These are phyloP conservation scores for Podochytrium sp. DNA, from an alignment of 192 early-diverging fungal species.

Conservation along the genomic window DNA sequence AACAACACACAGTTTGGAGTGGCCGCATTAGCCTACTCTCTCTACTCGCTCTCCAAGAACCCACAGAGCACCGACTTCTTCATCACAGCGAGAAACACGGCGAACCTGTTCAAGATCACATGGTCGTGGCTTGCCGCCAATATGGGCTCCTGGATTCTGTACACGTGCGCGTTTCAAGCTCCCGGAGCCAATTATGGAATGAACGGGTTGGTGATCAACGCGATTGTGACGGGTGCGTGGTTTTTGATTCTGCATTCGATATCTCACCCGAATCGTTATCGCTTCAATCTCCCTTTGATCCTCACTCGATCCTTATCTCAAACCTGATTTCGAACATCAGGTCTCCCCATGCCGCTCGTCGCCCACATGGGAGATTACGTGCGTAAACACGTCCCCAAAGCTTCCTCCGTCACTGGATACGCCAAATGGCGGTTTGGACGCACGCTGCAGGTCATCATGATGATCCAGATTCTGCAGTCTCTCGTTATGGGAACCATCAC, in stretches of 20 bases:
- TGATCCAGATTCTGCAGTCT: not conserved
- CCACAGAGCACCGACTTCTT: slow-evolving; percentile 3
- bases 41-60: too few species aligned
- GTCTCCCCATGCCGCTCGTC: slow-evolving; percentile 42
- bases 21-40: too few species aligned
- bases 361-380: slow-evolving; percentile 41
- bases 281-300: not conserved
- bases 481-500: slow-evolving; percentile 25
- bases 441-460: slow-evolving; percentile 33
- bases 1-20: too few species aligned
- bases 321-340: slow-evolving; percentile 13
- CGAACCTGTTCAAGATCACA: slow-evolving; percentile 2
- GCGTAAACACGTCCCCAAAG: slow-evolving; percentile 31
- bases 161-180: too few species aligned
- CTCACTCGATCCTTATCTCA: not conserved
- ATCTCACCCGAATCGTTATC: too few species aligned
- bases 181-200: too few species aligned
- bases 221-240: too few species aligned
- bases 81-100: slow-evolving; percentile 4
- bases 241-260: too few species aligned
- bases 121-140: slow-evolving; percentile 32
- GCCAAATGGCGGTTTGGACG: slow-evolving; percentile 39
- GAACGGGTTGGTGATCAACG: too few species aligned
- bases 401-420: slow-evolving; percentile 44
- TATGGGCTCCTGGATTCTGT: slow-evolving; percentile 40